Base-by-base conservation (phyloP, 805 yeast species). In the Hermanozyma aechmeae region DNA sequence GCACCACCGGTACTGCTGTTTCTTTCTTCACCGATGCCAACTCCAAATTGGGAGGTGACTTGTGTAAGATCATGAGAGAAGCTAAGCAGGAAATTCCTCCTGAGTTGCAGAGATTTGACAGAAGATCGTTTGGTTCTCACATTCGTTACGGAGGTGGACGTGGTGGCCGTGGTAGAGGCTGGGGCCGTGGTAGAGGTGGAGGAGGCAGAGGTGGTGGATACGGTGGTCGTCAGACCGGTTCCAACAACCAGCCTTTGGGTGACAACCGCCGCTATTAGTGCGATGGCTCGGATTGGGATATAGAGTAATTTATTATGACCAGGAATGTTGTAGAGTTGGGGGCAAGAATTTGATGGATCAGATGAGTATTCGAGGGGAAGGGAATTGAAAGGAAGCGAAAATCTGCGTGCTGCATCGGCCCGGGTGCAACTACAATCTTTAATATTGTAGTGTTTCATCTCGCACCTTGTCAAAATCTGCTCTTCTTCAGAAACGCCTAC, bases 1-100 rank as follows among this genome's bases (percentile, higher is more conserved):
- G 97, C 58, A 78, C 86, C 39, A 70, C 71, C 39, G 98, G 98
- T 73, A 87, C 92, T 38, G 96, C 98, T 32, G 75, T 86, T 43
- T 84, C 97, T 6, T 76, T 89, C 58, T 92, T 92, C 73, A 85
- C 96, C 35, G 81, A 76, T 41, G 87, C 70, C 42, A 84, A 86
- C 69, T 67, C 84, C 46, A 76, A 80, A 64, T 73, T 86, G 61
- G 96, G 97, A 45, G 81, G 83, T 48, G 92, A 85, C 50, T 72
- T 92, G 53, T 73, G 89, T 49, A 79, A 81, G 49, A 87, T 92
- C 50, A 71, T 92, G 71, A 75, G 78, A 59, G 98, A 92, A 71
- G 98, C 98, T 42, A 81, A 89, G 55, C 98, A 92, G 65, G 71
- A 73, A 36, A 65, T 92, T 45, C 93, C 95, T 42, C 79, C 79